Base-by-base conservation (phyloP, 2,329 filamentous ascomycete species). In the Ramularia endophylla region DNA sequence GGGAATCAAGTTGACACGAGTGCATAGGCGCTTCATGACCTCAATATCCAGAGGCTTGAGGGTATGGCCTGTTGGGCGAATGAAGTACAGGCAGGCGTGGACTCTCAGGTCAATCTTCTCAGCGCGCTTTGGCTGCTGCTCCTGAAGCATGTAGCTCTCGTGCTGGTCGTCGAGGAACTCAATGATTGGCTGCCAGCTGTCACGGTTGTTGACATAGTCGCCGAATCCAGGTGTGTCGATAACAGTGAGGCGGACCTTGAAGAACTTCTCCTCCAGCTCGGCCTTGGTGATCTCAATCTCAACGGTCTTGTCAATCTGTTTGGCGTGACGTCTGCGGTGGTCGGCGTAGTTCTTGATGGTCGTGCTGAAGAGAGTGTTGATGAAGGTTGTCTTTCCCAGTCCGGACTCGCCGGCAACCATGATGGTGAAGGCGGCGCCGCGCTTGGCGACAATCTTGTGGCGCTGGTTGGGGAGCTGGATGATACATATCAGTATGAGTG, bases 291-390 rank as follows among this genome's bases (percentile, higher is more conserved):
- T 98, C 71, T 98, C 92, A 59, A 98, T 98, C 75, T 98, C 94
- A 54, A 98, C 92, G 8, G 92, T 98, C 80, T 97, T 97, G 75
- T 98, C 92, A 57, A 97, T 81, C 76, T 98, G 92, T 81, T 98
- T 98, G 73, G 92, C 87, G 71, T 98, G 92, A 65, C 92, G 87
- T 71, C 88, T 86, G 79, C 95, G 95, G 80, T 98, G 90, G 71
- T 98, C 92, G 78, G 92, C 92, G 70, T 98, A 98, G 80, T 97
- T 98, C 80, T 98, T 98, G 80, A 98, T 98, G 60, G 92, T 98
- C 55, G 94, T 98, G 51, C 92, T 98, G 79, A 98, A 98, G 48
- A 98, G 83, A 46, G 92, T 98, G 82, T 98, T 98, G 81, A 98
- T 97, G 73, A 98, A 98, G 61, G 92, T 98, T 18, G 94, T 98